Base-by-base conservation (phyloP, 176 grass and related monocot genomes). In the Echinochloa phyllopogon region DNA sequence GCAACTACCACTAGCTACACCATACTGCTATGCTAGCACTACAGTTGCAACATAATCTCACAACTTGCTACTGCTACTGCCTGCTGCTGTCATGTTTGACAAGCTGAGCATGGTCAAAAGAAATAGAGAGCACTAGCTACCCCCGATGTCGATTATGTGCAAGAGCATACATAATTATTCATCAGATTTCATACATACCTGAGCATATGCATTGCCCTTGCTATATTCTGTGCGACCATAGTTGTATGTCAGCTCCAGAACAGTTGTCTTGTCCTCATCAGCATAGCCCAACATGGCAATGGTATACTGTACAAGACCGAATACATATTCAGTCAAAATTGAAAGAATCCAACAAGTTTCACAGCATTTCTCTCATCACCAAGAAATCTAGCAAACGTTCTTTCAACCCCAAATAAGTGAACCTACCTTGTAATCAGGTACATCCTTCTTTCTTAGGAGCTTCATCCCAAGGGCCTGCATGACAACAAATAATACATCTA, bases 141-240 rank as follows among this genome's bases (percentile, higher is more conserved):
- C 23, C 56, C 56, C 10, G 56, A 58, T 58, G 56, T 23, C 23
- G 20, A 58, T 23, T 21, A 58, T 24, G 55, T 23, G 8, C 20
- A 58, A 58, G 6, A 24, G 56, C 56, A n/a, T 58, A 24, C 56
- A 23, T 24, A 58, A 23, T 23, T 58, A 58, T 58, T 21, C 56
- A 58, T 58, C 56, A 58, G 16, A 39, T 81, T 42, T 49, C 57
- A 60, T 48, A 71, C 77, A 59, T 21, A 98, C 96, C 93, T 96
- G 93, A 80, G 93, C 96, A 82, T 98, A 95, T 87, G 96, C 93
- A 86, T 96, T 98, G 74, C 96, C 96, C 87, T 95, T 98, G 63
- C 74, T 95, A 69, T 98, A 95, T 90, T 98, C 91, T 59, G 86
- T 94, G 73, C 95, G 91, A 47, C 88, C 93, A 80, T 98, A 98